Base-by-base conservation (phyloP, 306 rosid genomes). In the Pyrus betulifolia region DNA sequence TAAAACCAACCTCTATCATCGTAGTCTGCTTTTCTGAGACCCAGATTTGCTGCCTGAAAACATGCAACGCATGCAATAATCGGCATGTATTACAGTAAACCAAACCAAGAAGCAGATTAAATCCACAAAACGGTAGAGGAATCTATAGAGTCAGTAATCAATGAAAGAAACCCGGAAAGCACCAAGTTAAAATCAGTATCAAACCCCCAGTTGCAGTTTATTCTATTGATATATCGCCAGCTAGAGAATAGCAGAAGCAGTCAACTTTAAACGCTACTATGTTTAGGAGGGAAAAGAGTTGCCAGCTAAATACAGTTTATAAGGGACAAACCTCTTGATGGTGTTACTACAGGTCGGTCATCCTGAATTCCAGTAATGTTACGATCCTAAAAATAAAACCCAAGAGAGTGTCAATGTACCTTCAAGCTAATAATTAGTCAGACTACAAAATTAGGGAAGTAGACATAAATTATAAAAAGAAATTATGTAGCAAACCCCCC, bases 321-420 rank as follows among this genome's bases (percentile, higher is more conserved):
- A 78, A 74, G 84, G 75, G 18, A 83, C 83, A 66, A 69, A 85
- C 87, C 91, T 71, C 59, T 84, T 44, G 55, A 52, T 23, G 82
- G 76, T 74, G 80, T 85, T 77, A 30, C 23, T 70, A 61, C 9
- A 30, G 69, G 75, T 60, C 61, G 62, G 59, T 70, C 86, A 46
- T 76, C 86, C 84, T 60, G 83, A 70, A 92, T 87, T 85, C 90
- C 86, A 59, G 76, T 87, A 63, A 92, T 2, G 58, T 62, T 84
- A 54, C 65, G 92, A 67, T 90, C 85, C 93, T 92, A 87, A 67
- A 76, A 4, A 58, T 35, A 58, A n/a, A 30, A 40, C n/a, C 61
- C 57, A 11, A n/a, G 23, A 54, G 23, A 55, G 51, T 11, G 25
- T 69, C 49, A 77, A 69, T 60, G 9, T 69, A 19, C 22, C 66